These are phyloP conservation scores for Bipolaris gigantea DNA, from an alignment of 2,329 filamentous ascomycete species.

Conservation along the genomic window DNA sequence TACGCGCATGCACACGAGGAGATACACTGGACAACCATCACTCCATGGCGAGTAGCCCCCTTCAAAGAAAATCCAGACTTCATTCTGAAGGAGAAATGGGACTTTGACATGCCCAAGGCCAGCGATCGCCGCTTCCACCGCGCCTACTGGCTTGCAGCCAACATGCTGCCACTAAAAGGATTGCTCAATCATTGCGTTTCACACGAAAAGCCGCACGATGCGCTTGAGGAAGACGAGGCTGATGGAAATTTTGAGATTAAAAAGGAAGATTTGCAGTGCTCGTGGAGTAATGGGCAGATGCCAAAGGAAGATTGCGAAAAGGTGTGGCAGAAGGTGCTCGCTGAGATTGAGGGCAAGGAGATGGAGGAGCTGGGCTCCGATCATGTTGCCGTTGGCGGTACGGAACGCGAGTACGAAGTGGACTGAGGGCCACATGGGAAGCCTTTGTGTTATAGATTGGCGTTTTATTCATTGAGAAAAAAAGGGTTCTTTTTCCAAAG, in stretches of 20 bases:
- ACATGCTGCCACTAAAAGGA: slow-evolving; percentile 9
- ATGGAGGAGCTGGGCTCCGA: not conserved
- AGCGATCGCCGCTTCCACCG: slow-evolving; percentile 31
- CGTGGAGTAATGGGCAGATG: slow-evolving; percentile 6
- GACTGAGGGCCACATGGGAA: not conserved
- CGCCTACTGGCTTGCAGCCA: slow-evolving; percentile 36
- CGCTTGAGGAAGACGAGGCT: not conserved
- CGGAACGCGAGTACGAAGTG: not conserved
- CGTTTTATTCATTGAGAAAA: not conserved
- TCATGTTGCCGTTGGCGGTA: slow-evolving; percentile 4
- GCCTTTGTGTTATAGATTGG: no score
- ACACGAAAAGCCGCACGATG: slow-evolving; percentile 9
- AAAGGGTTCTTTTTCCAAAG: not conserved
- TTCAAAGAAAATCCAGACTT: slow-evolving; percentile 7
- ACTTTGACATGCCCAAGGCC: slow-evolving; percentile 11
- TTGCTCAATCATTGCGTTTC: slow-evolving; percentile 18
- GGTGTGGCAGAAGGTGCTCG: slow-evolving; percentile 8
- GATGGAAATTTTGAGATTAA: slow-evolving; percentile 10
- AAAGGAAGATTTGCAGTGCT: slow-evolving; percentile 11
- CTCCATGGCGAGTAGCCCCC: slow-evolving; percentile 3
- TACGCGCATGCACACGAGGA: slow-evolving; percentile 19
- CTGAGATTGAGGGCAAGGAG: not conserved
- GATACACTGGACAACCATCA: slow-evolving; percentile 34
- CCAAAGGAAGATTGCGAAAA: not conserved
- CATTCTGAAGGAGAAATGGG: slow-evolving; percentile 18